These are phyloP conservation scores for Calonectria honghensis DNA, from an alignment of 2,329 filamentous ascomycete genomes.

Conservation along the genomic window DNA sequence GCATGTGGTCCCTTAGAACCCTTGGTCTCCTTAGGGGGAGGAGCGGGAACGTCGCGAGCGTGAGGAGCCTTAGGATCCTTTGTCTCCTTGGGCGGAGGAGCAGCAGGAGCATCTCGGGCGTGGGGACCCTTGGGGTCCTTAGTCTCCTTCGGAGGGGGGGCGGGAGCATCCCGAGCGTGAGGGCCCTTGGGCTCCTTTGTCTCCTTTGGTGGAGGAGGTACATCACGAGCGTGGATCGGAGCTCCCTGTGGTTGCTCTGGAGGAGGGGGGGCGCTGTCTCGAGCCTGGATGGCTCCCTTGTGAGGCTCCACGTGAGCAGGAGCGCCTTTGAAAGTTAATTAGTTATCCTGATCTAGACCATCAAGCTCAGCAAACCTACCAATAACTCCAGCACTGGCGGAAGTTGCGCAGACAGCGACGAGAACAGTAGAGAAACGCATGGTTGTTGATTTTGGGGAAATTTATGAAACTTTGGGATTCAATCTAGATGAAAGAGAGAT, in stretches of 20 bases:
- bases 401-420: constrained; percentile 15
- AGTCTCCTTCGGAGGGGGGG: no score
- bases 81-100: background rate
- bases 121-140: constrained; percentile 1
- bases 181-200: background rate
- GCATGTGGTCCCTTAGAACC: background rate
- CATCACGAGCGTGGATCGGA: background rate
- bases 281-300: background rate
- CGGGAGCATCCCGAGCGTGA: background rate
- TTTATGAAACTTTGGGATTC: background rate
- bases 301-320: background rate
- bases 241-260: background rate
- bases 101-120: background rate
- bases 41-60: background rate
- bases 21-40: background rate
- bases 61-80: background rate
- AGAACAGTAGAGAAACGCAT: constrained; percentile 25
- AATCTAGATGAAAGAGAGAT: background rate
- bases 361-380: background rate
- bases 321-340: constrained; percentile 4
- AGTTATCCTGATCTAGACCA: background rate
- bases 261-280: background rate
- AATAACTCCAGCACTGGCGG: constrained; percentile 20
- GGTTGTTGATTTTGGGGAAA: background rate
- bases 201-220: background rate